Evolutionary conservation across 148 eudicot genomes (phyloP).

Genomic region (Camellia granthamiana): DNA sequence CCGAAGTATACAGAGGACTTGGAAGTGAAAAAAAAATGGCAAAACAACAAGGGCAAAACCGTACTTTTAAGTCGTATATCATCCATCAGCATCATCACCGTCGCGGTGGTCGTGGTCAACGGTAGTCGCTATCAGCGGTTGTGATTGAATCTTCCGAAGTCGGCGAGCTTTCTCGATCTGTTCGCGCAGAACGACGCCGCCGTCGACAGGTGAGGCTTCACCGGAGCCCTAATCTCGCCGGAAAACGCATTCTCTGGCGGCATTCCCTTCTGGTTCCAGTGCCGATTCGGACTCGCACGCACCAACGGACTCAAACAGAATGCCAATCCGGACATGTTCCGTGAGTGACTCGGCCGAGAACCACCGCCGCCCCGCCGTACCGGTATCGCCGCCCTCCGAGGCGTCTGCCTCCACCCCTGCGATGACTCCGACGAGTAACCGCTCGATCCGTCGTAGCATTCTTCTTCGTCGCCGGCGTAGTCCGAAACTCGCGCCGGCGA

Average conservation of each 20-base stretch:
- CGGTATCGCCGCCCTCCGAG: slow-evolving; percentile 21
- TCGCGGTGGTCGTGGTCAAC: slow-evolving; percentile 4
- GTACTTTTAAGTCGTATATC: not conserved
- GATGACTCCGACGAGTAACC: slow-evolving; percentile 36
- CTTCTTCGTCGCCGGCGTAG: slow-evolving; percentile 29
- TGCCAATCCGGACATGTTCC: slow-evolving; percentile 31
- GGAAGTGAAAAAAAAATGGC: not conserved
- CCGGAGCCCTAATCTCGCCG: slow-evolving; percentile 55
- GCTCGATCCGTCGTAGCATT: slow-evolving; percentile 26
- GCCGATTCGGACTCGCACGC: slow-evolving; percentile 55
- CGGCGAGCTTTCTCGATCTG: slow-evolving; percentile 88
- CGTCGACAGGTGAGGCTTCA: slow-evolving; percentile 38
- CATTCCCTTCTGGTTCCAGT: slow-evolving; percentile 34
- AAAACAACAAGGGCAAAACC: slow-evolving; percentile 9
- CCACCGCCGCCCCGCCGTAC: slow-evolving; percentile 18
- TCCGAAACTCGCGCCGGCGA: slow-evolving; percentile 66
- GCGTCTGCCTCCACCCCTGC: slow-evolving; percentile 38
- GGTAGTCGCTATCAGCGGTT: slow-evolving; percentile 36
- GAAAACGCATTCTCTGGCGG: slow-evolving; percentile 36
- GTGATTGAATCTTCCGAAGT: slow-evolving; percentile 68
- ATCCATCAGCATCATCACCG: not conserved
- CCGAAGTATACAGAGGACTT: not conserved
- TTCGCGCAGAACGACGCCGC: slow-evolving; percentile 70
- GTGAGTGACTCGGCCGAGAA: slow-evolving; percentile 17
- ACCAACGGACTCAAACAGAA: slow-evolving; percentile 66